Conservation (phyloP, 805 yeast genomes). For the Nematodospora valgi region DNA sequence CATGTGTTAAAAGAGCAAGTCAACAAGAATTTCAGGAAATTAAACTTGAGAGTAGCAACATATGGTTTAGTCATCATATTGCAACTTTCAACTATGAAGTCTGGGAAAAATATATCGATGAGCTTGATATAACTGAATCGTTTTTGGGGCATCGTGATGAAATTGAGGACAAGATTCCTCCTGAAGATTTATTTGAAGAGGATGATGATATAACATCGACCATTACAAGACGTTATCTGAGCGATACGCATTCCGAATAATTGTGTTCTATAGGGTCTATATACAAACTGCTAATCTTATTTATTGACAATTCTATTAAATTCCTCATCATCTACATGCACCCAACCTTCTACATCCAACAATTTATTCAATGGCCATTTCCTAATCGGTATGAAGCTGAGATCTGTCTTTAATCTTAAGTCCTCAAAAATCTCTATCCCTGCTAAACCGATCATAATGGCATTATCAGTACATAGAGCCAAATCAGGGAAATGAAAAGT, state of each 20-base stretch:
- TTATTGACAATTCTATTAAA: conserved; percentile 10
- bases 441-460: conserved; percentile 97
- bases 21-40: conserved; percentile 16
- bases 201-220: conserved; percentile 1
- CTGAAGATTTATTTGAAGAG: conserved; percentile 11
- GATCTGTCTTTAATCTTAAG: conserved; percentile 43
- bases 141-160: conserved; percentile 45
- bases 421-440: conserved; percentile 82
- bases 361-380: conserved; percentile 78
- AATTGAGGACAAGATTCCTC: conserved; percentile 22
- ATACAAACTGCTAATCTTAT: conserved; percentile 1
- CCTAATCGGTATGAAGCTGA: conserved; percentile 60
- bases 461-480: conserved; percentile 85
- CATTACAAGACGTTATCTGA: conserved; percentile 4
- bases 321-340: conserved; percentile 18
- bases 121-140: conserved; percentile 52
- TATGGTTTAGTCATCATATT: conserved; percentile 58
- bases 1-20: conserved; percentile 38
- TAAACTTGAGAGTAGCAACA: conserved; percentile 19
- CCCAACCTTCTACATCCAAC: conserved; percentile 52
- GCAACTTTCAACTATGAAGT: conserved; percentile 65
- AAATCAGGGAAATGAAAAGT: conserved; percentile 65
- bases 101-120: conserved; percentile 58
- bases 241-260: background rate
- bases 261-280: too few species aligned